phyloP scores from a whole-genome alignment of 1,284 basidiomycete species.

The Malassezia arunalokei region DNA sequence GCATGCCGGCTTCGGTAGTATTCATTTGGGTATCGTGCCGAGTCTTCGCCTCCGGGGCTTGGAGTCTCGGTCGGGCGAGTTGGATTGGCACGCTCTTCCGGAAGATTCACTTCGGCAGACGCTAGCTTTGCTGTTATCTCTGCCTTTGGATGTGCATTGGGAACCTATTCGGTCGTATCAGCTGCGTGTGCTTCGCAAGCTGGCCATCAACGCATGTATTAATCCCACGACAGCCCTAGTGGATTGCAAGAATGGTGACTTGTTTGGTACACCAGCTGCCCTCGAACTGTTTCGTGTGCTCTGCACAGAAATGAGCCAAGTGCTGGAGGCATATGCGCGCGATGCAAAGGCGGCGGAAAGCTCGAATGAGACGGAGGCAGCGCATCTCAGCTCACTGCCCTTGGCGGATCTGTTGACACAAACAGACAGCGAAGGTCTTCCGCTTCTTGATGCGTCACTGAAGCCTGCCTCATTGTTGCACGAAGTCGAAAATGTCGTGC shows the following conservation, averaged over 20 bases:
- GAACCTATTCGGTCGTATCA: conserved; percentile 61
- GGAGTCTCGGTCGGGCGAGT: conserved; percentile 4
- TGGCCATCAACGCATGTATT: conserved; percentile 72
- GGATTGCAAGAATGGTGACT: conserved; percentile 66
- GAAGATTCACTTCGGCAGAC: conserved; percentile 26
- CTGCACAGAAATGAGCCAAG: conserved; percentile 30
- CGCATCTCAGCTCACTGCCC: conserved; percentile 8
- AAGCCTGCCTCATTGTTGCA: conserved; percentile 25
- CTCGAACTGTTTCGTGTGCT: conserved; percentile 28
- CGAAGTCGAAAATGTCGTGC: conserved; percentile 26
- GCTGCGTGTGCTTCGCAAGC: conserved; percentile 62
- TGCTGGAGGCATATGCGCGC: conserved; percentile 29
- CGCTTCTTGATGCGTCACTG: conserved; percentile 26
- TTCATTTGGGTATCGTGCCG: conserved; percentile 68
- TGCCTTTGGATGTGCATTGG: conserved; percentile 51
- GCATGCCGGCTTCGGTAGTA: conserved; percentile 62
- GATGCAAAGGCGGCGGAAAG: conserved; percentile 16
- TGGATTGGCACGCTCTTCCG: conserved; percentile 27
- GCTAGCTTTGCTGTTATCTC: conserved; percentile 26
- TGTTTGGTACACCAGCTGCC: conserved; percentile 38
- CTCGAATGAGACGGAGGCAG: conserved; percentile 3
- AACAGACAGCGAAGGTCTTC: conserved; percentile 18
- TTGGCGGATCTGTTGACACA: conserved; percentile 16
- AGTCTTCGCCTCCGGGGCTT: conserved; percentile 47
- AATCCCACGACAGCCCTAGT: conserved; percentile 78